Base-by-base conservation (phyloP, 495 filamentous ascomycete genomes). In the Xanthoparmelia taractica region DNA sequence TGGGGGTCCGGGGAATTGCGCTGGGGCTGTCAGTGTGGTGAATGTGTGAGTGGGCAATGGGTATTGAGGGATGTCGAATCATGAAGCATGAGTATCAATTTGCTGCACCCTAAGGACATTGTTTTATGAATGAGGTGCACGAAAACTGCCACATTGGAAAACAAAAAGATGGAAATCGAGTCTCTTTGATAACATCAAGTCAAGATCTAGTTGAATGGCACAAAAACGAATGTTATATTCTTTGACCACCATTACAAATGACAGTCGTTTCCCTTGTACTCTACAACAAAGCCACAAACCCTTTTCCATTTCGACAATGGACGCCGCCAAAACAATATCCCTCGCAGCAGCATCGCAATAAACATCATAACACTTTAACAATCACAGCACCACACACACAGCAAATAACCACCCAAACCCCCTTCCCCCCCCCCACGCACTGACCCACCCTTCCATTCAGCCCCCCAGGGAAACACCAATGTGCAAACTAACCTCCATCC, bases 401-500 rank as follows among this genome's bases (percentile, higher is more conserved):
- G 48, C 27, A 52, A 27, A 4, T 20, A 27, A 11, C 48, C 48
- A 12, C 29, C 48, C 27, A 8, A 18, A 12, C 20, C 25, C 4
- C 25, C 48, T 34, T 8, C 11, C 20, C 40, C 1, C n/a, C 2
- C n/a, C 12, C 33, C 2, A 17, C n/a, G n/a, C n/a, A n/a, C n/a
- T n/a, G n/a, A n/a, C n/a, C n/a, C n/a, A n/a, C n/a, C n/a, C n/a
- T n/a, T n/a, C n/a, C n/a, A n/a, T n/a, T n/a, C n/a, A n/a, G n/a
- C n/a, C n/a, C n/a, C n/a, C n/a, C n/a, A n/a, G n/a, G n/a, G n/a
- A n/a, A n/a, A n/a, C n/a, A 25, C 10, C 2, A n/a, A 63, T 63
- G 61, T 63, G 61, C 40, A 50, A 38, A n/a, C 34, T 52, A 4
- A 18, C 25, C 41, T 43, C 37, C 20, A 17, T 48, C 47, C 40